A percentile compares a stretch with the other conserved stretches of the same genome.
Evolutionary conservation across 1,139 yeast genomes (phyloP).

Genomic region (Yueomyces sp.): DNA sequence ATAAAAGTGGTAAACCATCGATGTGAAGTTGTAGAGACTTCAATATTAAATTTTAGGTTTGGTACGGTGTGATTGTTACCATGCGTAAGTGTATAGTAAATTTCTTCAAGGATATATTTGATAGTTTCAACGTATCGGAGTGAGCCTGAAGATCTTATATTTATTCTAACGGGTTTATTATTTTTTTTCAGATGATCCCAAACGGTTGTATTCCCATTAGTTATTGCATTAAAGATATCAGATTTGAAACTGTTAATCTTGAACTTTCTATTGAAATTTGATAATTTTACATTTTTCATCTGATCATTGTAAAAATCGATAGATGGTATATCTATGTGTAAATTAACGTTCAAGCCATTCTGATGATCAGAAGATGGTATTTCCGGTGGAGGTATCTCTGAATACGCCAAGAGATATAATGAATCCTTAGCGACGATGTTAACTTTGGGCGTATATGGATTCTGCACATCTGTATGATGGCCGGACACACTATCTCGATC

Average conservation of each 20-base stretch:
- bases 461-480: no score
- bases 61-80: conserved; percentile 2
- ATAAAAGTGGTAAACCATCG: conserved; percentile 24
- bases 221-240: conserved; percentile 16
- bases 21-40: conserved; percentile 19
- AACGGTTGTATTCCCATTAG: conserved; percentile 13
- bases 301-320: conserved; percentile 25
- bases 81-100: conserved; percentile 10
- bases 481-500: no score
- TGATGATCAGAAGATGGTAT: background rate
- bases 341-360: conserved; percentile 6
- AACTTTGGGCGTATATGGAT: conserved; percentile 13
- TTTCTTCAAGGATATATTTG: conserved; percentile 18
- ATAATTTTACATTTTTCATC: conserved; percentile 15
- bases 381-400: conserved; percentile 10
- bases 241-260: conserved; percentile 18
- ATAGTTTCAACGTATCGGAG: conserved; percentile 23
- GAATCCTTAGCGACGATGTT: conserved; percentile 18
- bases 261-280: conserved; percentile 19
- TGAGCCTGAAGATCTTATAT: conserved; percentile 21
- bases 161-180: conserved; percentile 2
- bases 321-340: conserved; percentile 24
- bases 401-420: conserved; percentile 18
- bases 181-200: conserved; percentile 7
- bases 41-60: conserved; percentile 12